Evolutionary conservation across 139 green algal species (phyloP), one percentile per base, ranked within the genome.

Genomic region (Desmodesmus armatus): DNA sequence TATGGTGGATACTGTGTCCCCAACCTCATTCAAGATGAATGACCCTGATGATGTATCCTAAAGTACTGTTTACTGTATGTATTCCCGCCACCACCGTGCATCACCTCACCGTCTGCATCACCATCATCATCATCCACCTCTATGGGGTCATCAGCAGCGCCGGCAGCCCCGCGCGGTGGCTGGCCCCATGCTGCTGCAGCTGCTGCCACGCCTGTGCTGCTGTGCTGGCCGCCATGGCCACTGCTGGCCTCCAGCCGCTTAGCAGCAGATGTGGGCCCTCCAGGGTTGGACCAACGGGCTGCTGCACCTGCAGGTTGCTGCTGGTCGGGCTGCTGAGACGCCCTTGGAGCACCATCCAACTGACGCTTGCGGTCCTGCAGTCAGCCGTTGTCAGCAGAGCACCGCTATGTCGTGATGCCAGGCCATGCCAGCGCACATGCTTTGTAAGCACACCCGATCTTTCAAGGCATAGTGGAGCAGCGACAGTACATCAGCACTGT

Each of bases 281-380:
- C 27, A 40, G 41, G 33, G 60, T 55, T 74, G 39, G 21, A 27
- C 60, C 47, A 70, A 11, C 47, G 44, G 11, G 80, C 65, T 33
- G 80, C 66, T 60, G 47, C 80, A 71, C 29, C 62, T 47, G n/a
- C 47, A 19, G 44, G 31, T 72, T 58, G 35, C 23, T 47, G 35
- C 21, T 49, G 27, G 27, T 33, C 44, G 23, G 15, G 55, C 58
- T 66, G 29, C 65, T 75, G 39, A 21, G 39, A 19, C n/a, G 23
- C 72, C 69, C 69, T 80, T 86, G 4, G 23, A 3, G 19, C 35
- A 3, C 80, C 69, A 31, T 72, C 80, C 29, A 47, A 60, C 37
- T 80, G 39, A 3, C 80, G 80, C 80, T 86, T 86, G 70, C 69
- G 80, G 3, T 80, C 80, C 80, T 86, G 80, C 9, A 23, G 53